Evolutionary conservation across 129 eudicot species (phyloP), one percentile per base, ranked within the genome.

Genomic region (Artemisia annua): DNA sequence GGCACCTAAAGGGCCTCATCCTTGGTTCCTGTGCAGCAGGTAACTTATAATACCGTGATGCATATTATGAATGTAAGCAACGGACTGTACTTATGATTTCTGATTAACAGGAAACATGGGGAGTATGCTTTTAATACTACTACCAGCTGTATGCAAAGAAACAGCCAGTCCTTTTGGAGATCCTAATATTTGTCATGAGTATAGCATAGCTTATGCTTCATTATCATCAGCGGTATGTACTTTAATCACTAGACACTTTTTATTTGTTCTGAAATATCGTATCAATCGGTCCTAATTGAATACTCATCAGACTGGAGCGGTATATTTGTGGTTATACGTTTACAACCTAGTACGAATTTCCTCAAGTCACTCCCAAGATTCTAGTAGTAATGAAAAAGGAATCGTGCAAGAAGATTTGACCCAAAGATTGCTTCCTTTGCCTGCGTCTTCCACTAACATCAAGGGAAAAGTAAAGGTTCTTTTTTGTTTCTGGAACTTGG

Each of bases 81-180:
- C 7, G 2, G 22, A 51, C 3, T 32, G 11, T 11, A 16, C 48
- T 56, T 56, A 28, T 66, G 46, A 65, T 54, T 65, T 39, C 5
- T 24, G 46, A 54, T 78, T 70, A 5, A 57, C 9, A 95, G 99
- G 99, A 18, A 95, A 95, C 81, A 49, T 91, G 57, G 99, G 99
- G 14, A 86, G 85, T 81, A 62, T 95, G 86, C 94, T 82, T 69
- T 72, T 95, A 17, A 88, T 95, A 51, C 83, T 95, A 11, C 66
- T 95, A 52, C 99, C 99, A 50, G 96, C 99, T 73, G 84, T 91
- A 18, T 95, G 99, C 65, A 90, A 85, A 79, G 99, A 95, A 80
- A 76, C 76, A 64, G 91, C 79, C 48, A 88, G 89, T 58, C 97
- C 97, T 1, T 95, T 95, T 62, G 99, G 99, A 54, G 80, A 82